Percentiles rank a stretch among this genome's conserved stretches.
These are phyloP conservation scores for Turnera subulata DNA, from an alignment of 345 rosid genomes.

Conservation along the genomic window DNA sequence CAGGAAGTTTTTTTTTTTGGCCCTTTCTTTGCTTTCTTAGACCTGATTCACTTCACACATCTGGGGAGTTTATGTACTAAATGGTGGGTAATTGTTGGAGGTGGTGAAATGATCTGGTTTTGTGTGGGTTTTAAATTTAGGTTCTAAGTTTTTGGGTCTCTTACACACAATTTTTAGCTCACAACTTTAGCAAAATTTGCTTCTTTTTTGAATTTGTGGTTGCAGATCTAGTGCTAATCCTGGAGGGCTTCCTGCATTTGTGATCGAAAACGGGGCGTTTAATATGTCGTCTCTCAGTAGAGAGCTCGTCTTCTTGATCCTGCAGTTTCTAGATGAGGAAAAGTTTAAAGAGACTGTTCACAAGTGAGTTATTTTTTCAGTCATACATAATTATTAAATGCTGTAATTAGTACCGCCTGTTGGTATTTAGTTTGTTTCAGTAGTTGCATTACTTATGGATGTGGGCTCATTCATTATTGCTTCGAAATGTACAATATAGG, in stretches of 20 bases:
- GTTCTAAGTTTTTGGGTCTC: constrained; percentile 2
- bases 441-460: constrained; percentile 5
- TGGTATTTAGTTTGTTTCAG: constrained; percentile 5
- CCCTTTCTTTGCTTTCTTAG: constrained; percentile 5
- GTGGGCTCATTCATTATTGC: constrained; percentile 20
- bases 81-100: constrained; percentile 13
- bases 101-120: constrained; percentile 39
- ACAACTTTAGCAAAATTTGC: constrained; percentile 8
- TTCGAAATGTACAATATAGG: constrained; percentile 39
- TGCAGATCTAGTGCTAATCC: constrained; percentile 61
- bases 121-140: constrained; percentile 14
- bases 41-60: constrained; percentile 8
- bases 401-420: neutral
- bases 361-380: constrained; percentile 45
- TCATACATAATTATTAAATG: neutral
- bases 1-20: constrained; percentile 17
- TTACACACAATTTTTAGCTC: constrained; percentile 20
- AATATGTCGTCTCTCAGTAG: constrained; percentile 95
- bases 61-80: constrained; percentile 10
- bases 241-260: constrained; percentile 26
- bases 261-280: constrained; percentile 32
- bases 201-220: constrained; percentile 5
- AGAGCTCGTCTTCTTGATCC: constrained; percentile 97
- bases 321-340: constrained; percentile 99
- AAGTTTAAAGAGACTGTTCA: constrained; percentile 99